Conservation (phyloP, 148 eudicot genomes). For the Chenopodium formosanum region DNA sequence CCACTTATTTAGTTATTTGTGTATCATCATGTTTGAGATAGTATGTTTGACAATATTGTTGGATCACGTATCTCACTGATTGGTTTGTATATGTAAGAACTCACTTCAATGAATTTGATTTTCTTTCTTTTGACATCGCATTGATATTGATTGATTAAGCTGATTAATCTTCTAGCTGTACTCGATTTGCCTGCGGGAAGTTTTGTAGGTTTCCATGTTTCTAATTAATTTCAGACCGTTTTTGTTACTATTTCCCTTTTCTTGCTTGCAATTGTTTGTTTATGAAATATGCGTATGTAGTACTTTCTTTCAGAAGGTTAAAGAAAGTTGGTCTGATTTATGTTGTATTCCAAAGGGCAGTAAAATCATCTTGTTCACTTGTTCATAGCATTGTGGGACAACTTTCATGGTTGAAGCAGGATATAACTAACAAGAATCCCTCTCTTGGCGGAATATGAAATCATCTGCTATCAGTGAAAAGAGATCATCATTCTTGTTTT, state of each 20-base stretch:
- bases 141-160: neutral
- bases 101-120: neutral
- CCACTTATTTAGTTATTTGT: neutral
- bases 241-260: too few species aligned
- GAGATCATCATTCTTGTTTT: too few species aligned
- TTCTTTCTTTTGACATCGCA: too few species aligned
- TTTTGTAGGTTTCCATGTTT: neutral
- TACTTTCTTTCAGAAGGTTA: neutral
- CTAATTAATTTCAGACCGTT: neutral
- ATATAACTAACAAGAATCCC: too few species aligned
- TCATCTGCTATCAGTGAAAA: too few species aligned
- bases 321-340: neutral
- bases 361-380: too few species aligned
- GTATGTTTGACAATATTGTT: neutral
- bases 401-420: too few species aligned
- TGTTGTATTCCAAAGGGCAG: neutral
- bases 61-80: neutral
- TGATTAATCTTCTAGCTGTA: neutral
- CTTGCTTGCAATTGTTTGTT: neutral
- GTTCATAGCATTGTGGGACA: too few species aligned
- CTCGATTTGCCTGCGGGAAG: neutral
- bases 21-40: neutral
- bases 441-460: too few species aligned
- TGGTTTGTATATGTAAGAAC: neutral
- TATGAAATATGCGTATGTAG: neutral